Evolutionary conservation across 805 yeast genomes (phyloP), one percentile per base, ranked within the genome.

Genomic region (Yarrowia sp.): DNA sequence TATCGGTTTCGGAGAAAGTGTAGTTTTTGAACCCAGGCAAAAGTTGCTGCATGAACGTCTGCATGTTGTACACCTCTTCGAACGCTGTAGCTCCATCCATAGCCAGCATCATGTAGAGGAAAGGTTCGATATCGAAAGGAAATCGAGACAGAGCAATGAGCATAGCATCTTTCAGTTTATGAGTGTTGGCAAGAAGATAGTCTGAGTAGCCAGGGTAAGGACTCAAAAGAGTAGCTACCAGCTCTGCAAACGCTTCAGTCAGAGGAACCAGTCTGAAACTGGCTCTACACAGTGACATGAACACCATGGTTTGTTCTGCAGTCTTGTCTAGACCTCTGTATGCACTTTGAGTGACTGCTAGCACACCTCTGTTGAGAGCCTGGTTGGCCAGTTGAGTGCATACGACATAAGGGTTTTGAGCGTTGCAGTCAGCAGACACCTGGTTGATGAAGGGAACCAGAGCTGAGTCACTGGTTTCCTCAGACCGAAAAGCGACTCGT

Each of bases 111-210:
- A 90, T 69, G 64, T 84, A 80, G 43, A 91, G 74, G 66, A 86
- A 85, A 0, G 93, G 86, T 1, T 81, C 73, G 15, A 90, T 73
- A 1, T 85, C 71, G 1, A 81, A 72, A 0, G 98, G 98, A 67
- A 90, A 82, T 71, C 92, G 91, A 0, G 95, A 87, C 67, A 87
- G 80, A 0, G 90, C 76, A 32, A 90, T 72, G 14, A 83, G 77
- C 35, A 86, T 71, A 4, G 81, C 72, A 58, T 80, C 79, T 22
- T 76, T 76, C 0, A 82, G 78, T n/a, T 42, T 58, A 1, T 78
- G 74, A n/a, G 79, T 78, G 63, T 79, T 76, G 2, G 75, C 73
- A 68, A 84, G 85, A 68, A 85, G 83, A 14, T 77, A 79, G 11
- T 80, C 74, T 0, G 81, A 74, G 44, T 78, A 73, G 44, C 78